These are phyloP conservation scores for Monosporozyma unispora DNA, from an alignment of 805 yeast genomes.

Conservation along the genomic window DNA sequence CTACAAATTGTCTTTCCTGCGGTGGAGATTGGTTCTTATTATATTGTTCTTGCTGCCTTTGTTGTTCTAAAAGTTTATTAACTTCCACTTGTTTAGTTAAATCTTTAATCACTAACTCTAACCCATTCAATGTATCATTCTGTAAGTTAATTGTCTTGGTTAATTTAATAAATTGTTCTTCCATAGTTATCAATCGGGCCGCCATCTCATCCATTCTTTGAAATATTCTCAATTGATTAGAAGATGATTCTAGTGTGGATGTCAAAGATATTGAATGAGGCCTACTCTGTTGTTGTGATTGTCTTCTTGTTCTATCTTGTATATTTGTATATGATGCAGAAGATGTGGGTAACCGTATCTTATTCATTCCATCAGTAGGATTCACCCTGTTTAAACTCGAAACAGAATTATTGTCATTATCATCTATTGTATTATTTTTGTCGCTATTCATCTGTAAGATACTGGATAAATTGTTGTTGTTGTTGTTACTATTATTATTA, in stretches of 20 bases:
- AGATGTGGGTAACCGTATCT: neutral
- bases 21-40: neutral
- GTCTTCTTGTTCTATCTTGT: neutral
- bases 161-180: constrained; percentile 23
- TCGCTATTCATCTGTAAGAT: neutral
- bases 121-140: constrained; percentile 4
- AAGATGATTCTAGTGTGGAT: constrained; percentile 3
- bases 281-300: neutral
- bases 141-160: constrained; percentile 19
- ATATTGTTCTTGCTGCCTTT: neutral
- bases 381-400: neutral
- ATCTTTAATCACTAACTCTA: constrained; percentile 1
- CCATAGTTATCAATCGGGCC: constrained; percentile 25
- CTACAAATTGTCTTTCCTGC: constrained; percentile 5
- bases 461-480: neutral
- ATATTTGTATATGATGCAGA: constrained; percentile 1
- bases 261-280: constrained; percentile 2
- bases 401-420: neutral
- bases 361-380: neutral
- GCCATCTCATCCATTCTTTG: constrained; percentile 29
- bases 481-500: no score
- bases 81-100: constrained; percentile 1
- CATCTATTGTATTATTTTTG: neutral
- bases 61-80: neutral
- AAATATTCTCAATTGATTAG: constrained; percentile 16